Conservation (phyloP, 1,284 basidiomycete genomes). For the Pisolithus thermaeus region DNA sequence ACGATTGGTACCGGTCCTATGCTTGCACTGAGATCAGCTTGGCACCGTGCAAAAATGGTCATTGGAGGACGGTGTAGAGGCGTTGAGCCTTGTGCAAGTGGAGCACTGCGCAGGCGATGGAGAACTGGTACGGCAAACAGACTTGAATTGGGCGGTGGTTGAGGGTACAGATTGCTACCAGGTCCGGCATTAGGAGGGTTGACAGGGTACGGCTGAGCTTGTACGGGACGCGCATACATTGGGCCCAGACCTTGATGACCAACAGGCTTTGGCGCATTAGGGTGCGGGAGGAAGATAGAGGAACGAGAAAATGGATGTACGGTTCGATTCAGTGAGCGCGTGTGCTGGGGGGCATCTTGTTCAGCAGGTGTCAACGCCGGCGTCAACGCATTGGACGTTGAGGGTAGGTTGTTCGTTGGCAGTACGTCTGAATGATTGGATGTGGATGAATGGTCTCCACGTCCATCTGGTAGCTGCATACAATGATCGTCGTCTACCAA, state of each 20-base stretch:
- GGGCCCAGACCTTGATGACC: conserved; percentile 40
- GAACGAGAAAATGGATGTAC: conserved; percentile 33
- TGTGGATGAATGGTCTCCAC: conserved; percentile 3
- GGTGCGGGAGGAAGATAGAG: conserved; percentile 65
- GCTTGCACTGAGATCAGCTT: conserved; percentile 46
- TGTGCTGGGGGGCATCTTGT: conserved; percentile 22
- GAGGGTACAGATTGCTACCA: neutral
- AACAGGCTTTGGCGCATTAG: conserved; percentile 60
- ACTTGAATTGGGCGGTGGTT: conserved; percentile 20
- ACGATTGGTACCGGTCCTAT: conserved; percentile 59
- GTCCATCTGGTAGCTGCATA: conserved; percentile 3
- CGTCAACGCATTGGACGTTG: neutral
- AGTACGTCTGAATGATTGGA: conserved; percentile 10
- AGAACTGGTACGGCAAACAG: conserved; percentile 23
- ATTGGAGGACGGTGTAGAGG: conserved; percentile 27
- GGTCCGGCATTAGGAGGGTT: conserved; percentile 3
- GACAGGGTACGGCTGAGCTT: conserved; percentile 12
- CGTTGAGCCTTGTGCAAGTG: conserved; percentile 12
- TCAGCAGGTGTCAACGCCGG: neutral
- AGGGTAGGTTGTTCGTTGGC: conserved; percentile 4
- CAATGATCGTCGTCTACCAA: conserved; percentile 22
- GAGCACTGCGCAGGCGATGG: conserved; percentile 22
- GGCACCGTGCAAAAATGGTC: conserved; percentile 61
- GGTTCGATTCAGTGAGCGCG: conserved; percentile 15
- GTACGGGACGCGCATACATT: conserved; percentile 48